A percentile compares a stretch with the other conserved stretches of the same genome.
Conservation (phyloP, 495 filamentous ascomycete genomes). For the Penicillium paxilli region DNA sequence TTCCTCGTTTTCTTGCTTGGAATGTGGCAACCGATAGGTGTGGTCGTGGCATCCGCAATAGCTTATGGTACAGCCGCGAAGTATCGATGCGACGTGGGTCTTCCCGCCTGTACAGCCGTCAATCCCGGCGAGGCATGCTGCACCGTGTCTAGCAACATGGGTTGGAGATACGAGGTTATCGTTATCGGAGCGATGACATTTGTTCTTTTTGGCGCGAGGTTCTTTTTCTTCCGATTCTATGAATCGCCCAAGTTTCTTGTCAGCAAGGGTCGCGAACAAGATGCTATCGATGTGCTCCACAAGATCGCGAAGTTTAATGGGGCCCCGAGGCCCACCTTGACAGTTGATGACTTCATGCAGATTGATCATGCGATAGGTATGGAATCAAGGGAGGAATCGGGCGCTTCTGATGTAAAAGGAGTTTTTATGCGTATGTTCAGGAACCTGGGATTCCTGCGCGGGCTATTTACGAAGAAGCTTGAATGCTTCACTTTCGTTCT, state of each 20-base stretch:
- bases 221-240: slow-evolving; percentile 64
- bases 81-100: slow-evolving; percentile 32
- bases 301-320: slow-evolving; percentile 36
- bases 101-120: slow-evolving; percentile 23
- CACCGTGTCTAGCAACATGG: slow-evolving; percentile 56
- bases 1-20: slow-evolving; percentile 45
- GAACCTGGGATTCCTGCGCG: slow-evolving; percentile 1
- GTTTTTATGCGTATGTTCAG: not conserved
- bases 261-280: slow-evolving; percentile 34
- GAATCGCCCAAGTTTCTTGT: slow-evolving; percentile 69
- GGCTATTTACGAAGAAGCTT: slow-evolving; percentile 5
- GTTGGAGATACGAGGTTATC: slow-evolving; percentile 71
- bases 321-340: slow-evolving; percentile 1
- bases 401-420: not conserved
- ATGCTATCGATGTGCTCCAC: slow-evolving; percentile 37
- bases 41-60: slow-evolving; percentile 14
- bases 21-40: slow-evolving; percentile 48
- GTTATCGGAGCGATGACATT: slow-evolving; percentile 65
- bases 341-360: slow-evolving; percentile 5
- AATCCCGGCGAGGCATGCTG: slow-evolving; percentile 43
- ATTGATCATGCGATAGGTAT: not conserved
- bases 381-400: not conserved
- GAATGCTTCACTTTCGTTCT: slow-evolving; percentile 9
- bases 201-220: slow-evolving; percentile 58
- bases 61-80: slow-evolving; percentile 49